Conservation (phyloP, 2,329 filamentous ascomycete genomes). For the Macrophomina pseudophaseolina region DNA sequence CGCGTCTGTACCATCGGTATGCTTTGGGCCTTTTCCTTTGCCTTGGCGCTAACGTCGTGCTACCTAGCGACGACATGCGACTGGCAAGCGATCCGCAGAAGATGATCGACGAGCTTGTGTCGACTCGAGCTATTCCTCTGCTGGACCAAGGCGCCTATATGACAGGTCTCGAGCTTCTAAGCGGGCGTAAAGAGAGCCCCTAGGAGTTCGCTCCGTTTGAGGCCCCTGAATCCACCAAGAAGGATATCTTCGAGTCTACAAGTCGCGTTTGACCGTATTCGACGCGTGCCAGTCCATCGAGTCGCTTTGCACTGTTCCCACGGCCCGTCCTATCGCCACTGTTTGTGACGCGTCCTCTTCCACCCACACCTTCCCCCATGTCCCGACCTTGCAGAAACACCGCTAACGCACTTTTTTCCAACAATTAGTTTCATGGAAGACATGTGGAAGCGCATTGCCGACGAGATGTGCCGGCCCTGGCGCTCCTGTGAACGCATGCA, state of each 20-base stretch:
- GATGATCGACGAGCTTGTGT: conserved; percentile 15
- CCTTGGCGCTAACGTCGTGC: conserved; percentile 15
- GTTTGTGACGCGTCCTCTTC: too few relatives aligned
- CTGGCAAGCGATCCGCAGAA: conserved; percentile 42
- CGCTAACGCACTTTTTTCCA: conserved; percentile 28
- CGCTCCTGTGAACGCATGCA: conserved; percentile 96
- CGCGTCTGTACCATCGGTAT: conserved; percentile 91
- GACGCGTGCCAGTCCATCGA: neutral
- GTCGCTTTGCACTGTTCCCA: neutral
- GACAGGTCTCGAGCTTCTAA: neutral
- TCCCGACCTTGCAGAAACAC: neutral
- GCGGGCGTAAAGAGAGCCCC: neutral
- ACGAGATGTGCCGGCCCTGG: conserved; percentile 95
- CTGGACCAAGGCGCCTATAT: neutral
- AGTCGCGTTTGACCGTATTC: neutral
- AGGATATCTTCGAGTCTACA: neutral
- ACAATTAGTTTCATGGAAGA: conserved; percentile 86
- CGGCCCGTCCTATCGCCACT: neutral
- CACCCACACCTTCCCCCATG: neutral
- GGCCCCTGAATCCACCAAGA: neutral
- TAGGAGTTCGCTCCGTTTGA: neutral
- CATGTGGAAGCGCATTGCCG: conserved; percentile 96
- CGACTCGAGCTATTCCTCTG: neutral
- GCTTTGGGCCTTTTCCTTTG: conserved; percentile 31
- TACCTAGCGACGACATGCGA: conserved; percentile 11